Conservation (phyloP, 78 protist genomes). For the Chrysochromulina parva region DNA sequence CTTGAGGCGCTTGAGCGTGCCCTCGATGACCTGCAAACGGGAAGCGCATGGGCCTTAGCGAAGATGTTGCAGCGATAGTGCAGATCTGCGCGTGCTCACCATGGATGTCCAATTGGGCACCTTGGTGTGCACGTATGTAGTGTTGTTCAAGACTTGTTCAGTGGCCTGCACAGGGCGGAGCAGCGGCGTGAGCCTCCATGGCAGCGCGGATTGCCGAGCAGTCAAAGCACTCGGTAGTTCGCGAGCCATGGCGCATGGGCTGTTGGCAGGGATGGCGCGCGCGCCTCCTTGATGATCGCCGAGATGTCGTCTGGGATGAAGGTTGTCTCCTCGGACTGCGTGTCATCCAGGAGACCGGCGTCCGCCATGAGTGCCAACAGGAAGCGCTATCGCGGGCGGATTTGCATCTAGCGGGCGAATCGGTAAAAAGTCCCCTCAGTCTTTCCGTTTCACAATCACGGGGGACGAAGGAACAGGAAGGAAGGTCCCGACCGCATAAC, state of each 20-base stretch:
- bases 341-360: background rate
- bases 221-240: no score
- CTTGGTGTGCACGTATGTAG: conserved; percentile 5
- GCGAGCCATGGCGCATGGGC: background rate
- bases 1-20: background rate
- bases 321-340: background rate
- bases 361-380: no score
- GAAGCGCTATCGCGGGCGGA: no score
- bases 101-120: conserved; percentile 24
- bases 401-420: no score
- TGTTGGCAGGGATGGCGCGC: background rate
- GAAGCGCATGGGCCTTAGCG: background rate
- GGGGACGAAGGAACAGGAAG: no score
- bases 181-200: background rate
- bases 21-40: conserved; percentile 27
- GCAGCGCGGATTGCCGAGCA: no score
- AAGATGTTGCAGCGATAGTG: no score
- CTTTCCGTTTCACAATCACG: no score
- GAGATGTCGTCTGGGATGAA: conserved; percentile 12
- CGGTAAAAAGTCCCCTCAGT: no score
- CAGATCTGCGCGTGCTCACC: background rate
- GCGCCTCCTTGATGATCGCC: background rate
- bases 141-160: background rate
- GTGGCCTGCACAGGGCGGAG: background rate
- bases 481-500: no score